Evolutionary conservation across 2,329 filamentous ascomycete species (phyloP), one percentile per base, ranked within the genome.

Genomic region (Pseudogymnoascus sp.): DNA sequence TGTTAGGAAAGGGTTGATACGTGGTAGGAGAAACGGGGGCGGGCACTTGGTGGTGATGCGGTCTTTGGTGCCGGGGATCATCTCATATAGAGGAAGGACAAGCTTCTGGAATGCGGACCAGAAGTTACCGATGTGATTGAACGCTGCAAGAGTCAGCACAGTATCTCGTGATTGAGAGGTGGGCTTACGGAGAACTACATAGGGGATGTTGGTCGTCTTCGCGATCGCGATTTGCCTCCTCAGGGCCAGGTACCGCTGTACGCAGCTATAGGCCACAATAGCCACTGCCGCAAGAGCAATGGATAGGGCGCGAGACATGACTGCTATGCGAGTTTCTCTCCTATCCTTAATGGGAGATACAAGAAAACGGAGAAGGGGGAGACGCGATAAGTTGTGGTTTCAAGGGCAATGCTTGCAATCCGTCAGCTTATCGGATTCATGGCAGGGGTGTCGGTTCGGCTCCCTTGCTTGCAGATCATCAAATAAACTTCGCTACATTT

Each of bases 181-280:
- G 29, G 8, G 27, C 48, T 55, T 15, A 55, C 48, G 48, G 4
- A 55, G 27, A n/a, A 55, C 48, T 27, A 55, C n/a, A 55, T 55
- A 55, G n/a, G 48, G 48, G 17, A 55, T 55, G 5, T 55, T 55
- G 48, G 48, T 55, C 7, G 48, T 17, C 27, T 55, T 55, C n/a
- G 48, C 48, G 48, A 55, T 55, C 48, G 48, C 48, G 48, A 55
- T 55, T 55, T 55, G 48, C 27, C 27, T 33, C 17, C 48, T 55
- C 9, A 55, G 27, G 29, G 48, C 48, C 48, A 55, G 12, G 48
- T 55, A 55, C n/a, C 48, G 48, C 5, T 55, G 48, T 7, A 55
- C 48, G 27, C 27, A 55, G n/a, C 48, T 55, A 55, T 55, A 55
- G 8, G 27, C n/a, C 27, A 55, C 27, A 55, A 55, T 55, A 2